These are phyloP conservation scores for Aegilops tauschii DNA, from an alignment of 176 grass and related monocot species.

Conservation along the genomic window DNA sequence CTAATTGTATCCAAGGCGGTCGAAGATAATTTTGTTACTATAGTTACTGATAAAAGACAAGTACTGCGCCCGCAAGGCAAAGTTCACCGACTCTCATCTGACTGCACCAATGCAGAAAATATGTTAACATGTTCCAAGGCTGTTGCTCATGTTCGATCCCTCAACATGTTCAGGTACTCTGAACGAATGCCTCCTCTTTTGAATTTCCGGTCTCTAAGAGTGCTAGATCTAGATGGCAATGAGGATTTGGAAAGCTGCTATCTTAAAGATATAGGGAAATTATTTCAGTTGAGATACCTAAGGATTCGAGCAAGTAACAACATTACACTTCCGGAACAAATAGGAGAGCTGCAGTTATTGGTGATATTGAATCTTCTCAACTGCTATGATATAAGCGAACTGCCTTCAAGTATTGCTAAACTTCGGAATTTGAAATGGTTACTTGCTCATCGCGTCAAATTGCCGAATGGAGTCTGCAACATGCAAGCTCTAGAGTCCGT, in stretches of 20 bases:
- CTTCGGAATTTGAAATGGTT: slow-evolving; percentile 31
- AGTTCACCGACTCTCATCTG: slow-evolving; percentile 37
- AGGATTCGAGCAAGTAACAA: slow-evolving; percentile 23
- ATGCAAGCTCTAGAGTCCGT: slow-evolving; percentile 34
- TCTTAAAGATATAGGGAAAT: slow-evolving; percentile 35
- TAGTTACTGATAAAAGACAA: slow-evolving; percentile 13
- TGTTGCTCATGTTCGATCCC: slow-evolving; percentile 42
- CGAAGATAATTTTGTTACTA: slow-evolving; percentile 36
- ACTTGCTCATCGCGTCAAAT: not conserved
- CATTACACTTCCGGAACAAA: slow-evolving; percentile 40
- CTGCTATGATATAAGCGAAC: slow-evolving; percentile 2
- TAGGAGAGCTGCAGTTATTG: slow-evolving; percentile 36
- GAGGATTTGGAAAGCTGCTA: slow-evolving; percentile 30
- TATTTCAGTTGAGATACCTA: slow-evolving; percentile 36
- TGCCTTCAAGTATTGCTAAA: slow-evolving; percentile 32
- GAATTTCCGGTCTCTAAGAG: slow-evolving; percentile 5
- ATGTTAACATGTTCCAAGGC: not conserved
- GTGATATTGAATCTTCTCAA: slow-evolving; percentile 24
- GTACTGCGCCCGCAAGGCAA: not conserved
- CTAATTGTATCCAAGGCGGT: slow-evolving; percentile 38
- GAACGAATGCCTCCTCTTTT: slow-evolving; percentile 32
- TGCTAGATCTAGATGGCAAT: slow-evolving; percentile 48
- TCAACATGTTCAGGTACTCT: slow-evolving; percentile 31
- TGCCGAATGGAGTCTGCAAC: slow-evolving; percentile 33
- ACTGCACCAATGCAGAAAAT: not conserved